These are phyloP conservation scores for Russula foetens DNA, from an alignment of 768 basidiomycete genomes.

Conservation along the genomic window DNA sequence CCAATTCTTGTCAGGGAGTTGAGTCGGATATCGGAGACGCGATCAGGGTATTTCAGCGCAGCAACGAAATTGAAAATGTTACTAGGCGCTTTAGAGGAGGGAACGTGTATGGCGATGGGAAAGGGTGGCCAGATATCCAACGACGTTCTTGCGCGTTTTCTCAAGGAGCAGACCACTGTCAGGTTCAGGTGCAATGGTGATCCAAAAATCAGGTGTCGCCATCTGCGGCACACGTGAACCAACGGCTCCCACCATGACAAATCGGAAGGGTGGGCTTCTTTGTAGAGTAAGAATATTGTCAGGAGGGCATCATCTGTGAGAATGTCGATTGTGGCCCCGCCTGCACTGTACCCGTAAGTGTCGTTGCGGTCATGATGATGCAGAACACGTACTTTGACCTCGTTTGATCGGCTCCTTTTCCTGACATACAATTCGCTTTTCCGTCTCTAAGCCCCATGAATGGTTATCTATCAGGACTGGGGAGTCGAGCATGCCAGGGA, in stretches of 20 bases:
- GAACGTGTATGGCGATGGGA: background rate
- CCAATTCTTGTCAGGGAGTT: background rate
- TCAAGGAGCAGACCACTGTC: background rate
- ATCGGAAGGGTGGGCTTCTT: background rate
- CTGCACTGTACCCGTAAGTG: background rate
- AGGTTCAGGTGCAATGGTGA: background rate
- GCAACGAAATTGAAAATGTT: background rate
- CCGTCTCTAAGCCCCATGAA: background rate
- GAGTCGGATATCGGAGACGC: background rate
- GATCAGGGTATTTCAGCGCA: background rate
- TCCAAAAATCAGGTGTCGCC: background rate
- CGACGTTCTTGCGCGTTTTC: background rate
- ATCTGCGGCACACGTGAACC: background rate
- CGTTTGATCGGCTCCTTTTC: background rate
- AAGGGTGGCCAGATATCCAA: background rate
- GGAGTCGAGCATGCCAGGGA: too few relatives aligned
- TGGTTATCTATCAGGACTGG: background rate
- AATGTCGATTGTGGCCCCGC: background rate
- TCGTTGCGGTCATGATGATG: background rate
- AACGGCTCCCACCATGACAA: background rate
- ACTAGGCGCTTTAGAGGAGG: background rate
- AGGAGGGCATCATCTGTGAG: background rate
- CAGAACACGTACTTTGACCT: background rate
- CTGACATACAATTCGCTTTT: background rate
- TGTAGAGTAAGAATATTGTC: background rate